Conservation (phyloP, 208 protist genomes). For the Trypanosoma rangeli region DNA sequence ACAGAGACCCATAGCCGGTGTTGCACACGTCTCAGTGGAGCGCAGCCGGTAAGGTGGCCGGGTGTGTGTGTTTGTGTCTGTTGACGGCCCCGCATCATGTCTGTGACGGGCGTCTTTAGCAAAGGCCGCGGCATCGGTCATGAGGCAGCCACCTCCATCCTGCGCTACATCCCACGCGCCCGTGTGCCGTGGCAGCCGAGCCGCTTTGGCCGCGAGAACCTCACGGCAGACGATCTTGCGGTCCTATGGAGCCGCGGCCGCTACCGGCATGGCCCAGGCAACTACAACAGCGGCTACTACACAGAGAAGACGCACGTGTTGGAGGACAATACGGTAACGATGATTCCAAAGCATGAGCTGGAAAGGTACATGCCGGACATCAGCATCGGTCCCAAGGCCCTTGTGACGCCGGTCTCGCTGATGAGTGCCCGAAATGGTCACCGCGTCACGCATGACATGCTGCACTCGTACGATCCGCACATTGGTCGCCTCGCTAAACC, state of each 20-base stretch:
- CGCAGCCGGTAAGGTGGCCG: neutral
- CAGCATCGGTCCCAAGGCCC: slow-evolving; percentile 73
- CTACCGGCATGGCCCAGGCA: slow-evolving; percentile 74
- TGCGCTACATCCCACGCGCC: slow-evolving; percentile 84
- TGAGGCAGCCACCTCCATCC: slow-evolving; percentile 56
- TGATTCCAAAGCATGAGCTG: slow-evolving; percentile 90
- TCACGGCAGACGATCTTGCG: slow-evolving; percentile 69
- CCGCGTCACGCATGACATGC: slow-evolving; percentile 89
- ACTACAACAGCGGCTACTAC: slow-evolving; percentile 91
- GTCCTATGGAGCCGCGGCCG: slow-evolving; percentile 74
- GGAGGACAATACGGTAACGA: slow-evolving; percentile 73
- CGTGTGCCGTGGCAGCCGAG: slow-evolving; percentile 89
- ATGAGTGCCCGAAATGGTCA: slow-evolving; percentile 89
- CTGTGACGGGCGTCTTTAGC: slow-evolving; percentile 73
- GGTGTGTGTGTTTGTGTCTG: slow-evolving; percentile 9
- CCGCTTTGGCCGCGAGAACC: slow-evolving; percentile 83
- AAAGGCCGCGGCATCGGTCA: slow-evolving; percentile 68
- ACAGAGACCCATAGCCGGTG: neutral
- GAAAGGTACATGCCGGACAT: slow-evolving; percentile 93
- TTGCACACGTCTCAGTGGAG: neutral
- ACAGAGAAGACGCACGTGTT: slow-evolving; percentile 79
- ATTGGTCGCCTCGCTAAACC: slow-evolving; percentile 77
- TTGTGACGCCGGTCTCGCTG: slow-evolving; percentile 88
- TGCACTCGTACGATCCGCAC: slow-evolving; percentile 89
- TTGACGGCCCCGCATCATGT: slow-evolving; percentile 44